Evolutionary conservation across 176 grass and related monocot species (phyloP).

Genomic region (Avena sativa): DNA sequence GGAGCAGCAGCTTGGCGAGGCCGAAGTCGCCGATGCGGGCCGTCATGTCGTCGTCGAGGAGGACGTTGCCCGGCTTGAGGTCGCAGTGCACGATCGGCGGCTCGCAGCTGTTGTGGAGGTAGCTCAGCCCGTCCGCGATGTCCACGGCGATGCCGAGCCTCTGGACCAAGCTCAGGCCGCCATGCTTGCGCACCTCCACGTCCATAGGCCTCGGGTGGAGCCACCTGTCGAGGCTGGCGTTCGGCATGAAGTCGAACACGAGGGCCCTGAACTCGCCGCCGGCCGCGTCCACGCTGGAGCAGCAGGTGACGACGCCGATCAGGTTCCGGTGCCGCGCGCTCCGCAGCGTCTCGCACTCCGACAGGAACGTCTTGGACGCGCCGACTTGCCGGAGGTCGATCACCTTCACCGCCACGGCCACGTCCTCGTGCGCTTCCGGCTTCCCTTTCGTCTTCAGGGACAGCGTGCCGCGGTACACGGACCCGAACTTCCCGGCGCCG

Average conservation of each 20-base stretch:
- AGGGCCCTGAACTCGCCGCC: constrained; percentile 61
- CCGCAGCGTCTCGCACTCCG: constrained; percentile 46
- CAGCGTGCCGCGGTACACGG: neutral
- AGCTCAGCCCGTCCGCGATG: constrained; percentile 19
- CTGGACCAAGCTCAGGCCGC: constrained; percentile 29
- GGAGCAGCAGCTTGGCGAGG: constrained; percentile 46
- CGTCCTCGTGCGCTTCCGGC: constrained; percentile 31
- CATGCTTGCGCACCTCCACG: neutral
- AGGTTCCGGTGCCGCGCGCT: constrained; percentile 53
- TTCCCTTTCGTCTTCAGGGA: neutral
- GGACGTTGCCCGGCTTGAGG: constrained; percentile 52
- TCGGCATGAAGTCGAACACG: constrained; percentile 57
- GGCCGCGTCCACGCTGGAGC: constrained; percentile 20
- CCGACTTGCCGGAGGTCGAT: constrained; percentile 42
- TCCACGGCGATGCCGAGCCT: constrained; percentile 42
- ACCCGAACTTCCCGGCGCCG: neutral
- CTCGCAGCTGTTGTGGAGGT: constrained; percentile 42
- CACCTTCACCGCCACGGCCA: constrained; percentile 46
- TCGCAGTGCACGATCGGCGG: constrained; percentile 55
- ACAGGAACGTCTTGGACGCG: constrained; percentile 46
- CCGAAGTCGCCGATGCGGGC: constrained; percentile 54
- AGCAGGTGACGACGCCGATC: constrained; percentile 48
- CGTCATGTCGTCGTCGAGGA: constrained; percentile 47
- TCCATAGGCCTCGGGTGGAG: constrained; percentile 13
- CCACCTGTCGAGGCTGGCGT: constrained; percentile 55